Evolutionary conservation across 352 stramenopile species (phyloP).

Genomic region (Phytophthora vignae): DNA sequence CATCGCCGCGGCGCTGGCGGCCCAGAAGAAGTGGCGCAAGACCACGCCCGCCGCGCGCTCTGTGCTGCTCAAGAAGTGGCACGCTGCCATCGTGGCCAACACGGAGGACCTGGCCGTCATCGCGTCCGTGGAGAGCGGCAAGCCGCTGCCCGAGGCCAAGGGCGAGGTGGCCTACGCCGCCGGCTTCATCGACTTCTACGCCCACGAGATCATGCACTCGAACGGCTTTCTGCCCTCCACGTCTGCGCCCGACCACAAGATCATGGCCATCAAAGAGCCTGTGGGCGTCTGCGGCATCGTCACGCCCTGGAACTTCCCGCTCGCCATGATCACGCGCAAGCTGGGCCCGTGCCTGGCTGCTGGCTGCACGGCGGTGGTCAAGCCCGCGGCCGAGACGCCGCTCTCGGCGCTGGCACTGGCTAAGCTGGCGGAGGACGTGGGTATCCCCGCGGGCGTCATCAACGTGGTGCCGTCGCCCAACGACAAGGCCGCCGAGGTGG

Average conservation of each 20-base stretch:
- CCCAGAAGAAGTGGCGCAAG: constrained; percentile 68
- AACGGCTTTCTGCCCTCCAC: constrained; percentile 84
- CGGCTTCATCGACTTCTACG: constrained; percentile 97
- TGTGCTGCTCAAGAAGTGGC: constrained; percentile 83
- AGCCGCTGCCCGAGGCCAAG: constrained; percentile 94
- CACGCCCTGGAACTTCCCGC: constrained; percentile 99
- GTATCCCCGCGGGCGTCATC: constrained; percentile 88
- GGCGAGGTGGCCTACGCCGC: constrained; percentile 95
- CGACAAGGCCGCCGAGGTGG: constrained; percentile 76
- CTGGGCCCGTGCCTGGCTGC: constrained; percentile 92
- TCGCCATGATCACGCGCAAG: constrained; percentile 99
- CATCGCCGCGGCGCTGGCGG: constrained; percentile 70
- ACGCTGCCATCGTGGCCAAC: constrained; percentile 73
- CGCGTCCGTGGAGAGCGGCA: constrained; percentile 97
- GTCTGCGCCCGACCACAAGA: constrained; percentile 55
- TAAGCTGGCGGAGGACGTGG: constrained; percentile 88
- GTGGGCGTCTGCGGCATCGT: constrained; percentile 96
- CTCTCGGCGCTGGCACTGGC: constrained; percentile 94
- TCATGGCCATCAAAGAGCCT: constrained; percentile 91
- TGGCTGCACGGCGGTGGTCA: constrained; percentile 96
- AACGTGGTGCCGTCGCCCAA: constrained; percentile 88
- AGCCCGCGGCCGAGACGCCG: constrained; percentile 97
- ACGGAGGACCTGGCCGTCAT: constrained; percentile 90
- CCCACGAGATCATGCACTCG: constrained; percentile 93
- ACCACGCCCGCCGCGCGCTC: constrained; percentile 66